Conservation (phyloP, 1,139 yeast genomes). For the Wickerhamomyces sp. region DNA sequence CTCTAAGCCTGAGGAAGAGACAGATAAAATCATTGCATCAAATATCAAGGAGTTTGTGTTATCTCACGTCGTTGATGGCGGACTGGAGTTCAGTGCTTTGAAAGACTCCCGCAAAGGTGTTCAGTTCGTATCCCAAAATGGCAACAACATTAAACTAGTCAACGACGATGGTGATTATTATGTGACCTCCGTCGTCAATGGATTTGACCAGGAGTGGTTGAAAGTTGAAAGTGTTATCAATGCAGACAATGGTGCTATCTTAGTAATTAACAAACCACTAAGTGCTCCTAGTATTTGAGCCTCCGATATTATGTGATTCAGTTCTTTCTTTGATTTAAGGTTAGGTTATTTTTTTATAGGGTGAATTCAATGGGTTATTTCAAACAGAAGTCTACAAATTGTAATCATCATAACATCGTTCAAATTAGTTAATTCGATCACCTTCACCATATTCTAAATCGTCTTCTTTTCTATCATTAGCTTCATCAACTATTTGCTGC, state of each 20-base stretch:
- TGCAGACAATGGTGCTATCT: slow-evolving; percentile 57
- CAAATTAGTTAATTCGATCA: background rate
- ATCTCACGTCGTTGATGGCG: slow-evolving; percentile 44
- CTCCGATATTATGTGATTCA: background rate
- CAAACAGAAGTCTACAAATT: too few relatives aligned
- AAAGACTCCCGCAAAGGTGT: slow-evolving; percentile 25
- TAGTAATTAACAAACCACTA: slow-evolving; percentile 39
- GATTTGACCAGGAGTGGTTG: slow-evolving; percentile 33
- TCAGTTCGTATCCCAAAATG: slow-evolving; percentile 36
- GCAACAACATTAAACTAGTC: slow-evolving; percentile 39
- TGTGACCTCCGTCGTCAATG: slow-evolving; percentile 33
- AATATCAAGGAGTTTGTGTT: slow-evolving; percentile 50
- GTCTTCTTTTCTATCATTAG: slow-evolving; percentile 35
- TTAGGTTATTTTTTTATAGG: background rate
- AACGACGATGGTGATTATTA: slow-evolving; percentile 38
- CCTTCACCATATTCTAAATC: slow-evolving; percentile 11
- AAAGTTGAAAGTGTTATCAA: slow-evolving; percentile 38
- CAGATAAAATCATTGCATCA: slow-evolving; percentile 38
- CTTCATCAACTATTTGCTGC: slow-evolving; percentile 43
- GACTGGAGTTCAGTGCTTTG: slow-evolving; percentile 23
- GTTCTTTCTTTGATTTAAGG: background rate
- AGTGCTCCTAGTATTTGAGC: slow-evolving; percentile 9
- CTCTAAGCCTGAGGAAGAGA: slow-evolving; percentile 32
- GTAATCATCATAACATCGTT: background rate
- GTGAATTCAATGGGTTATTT: too few relatives aligned